Percentiles rank a stretch among this genome's conserved stretches.
phyloP scores from a whole-genome alignment of 495 filamentous ascomycete species.

The Aspergillus ostianus region DNA sequence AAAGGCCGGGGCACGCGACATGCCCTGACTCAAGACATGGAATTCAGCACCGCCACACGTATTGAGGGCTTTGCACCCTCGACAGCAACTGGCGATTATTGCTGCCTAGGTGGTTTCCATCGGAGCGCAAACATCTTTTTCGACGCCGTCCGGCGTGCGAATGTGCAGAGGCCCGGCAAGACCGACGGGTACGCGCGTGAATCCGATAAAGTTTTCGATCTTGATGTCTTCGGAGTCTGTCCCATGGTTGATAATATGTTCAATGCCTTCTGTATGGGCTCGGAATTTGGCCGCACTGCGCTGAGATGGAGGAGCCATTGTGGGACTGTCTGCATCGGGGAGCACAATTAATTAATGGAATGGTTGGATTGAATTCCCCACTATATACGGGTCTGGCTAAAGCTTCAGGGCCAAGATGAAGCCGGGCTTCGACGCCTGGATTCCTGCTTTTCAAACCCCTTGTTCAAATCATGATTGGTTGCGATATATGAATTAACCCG shows the following conservation, averaged over 20 bases:
- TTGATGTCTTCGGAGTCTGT: neutral
- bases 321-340: no score
- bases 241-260: conserved; percentile 3
- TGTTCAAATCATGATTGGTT: neutral
- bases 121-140: conserved; percentile 10
- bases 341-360: no score
- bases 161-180: conserved; percentile 16
- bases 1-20: conserved; percentile 16
- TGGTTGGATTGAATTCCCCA: no score
- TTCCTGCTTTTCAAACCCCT: neutral
- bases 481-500: no score
- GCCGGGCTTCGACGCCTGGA: neutral
- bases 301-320: neutral
- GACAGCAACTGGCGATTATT: conserved; percentile 18
- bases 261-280: neutral
- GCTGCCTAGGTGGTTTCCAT: conserved; percentile 17
- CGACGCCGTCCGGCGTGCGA: neutral
- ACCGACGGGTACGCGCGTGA: conserved; percentile 13
- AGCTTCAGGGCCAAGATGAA: no score
- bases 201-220: conserved; percentile 22
- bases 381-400: no score
- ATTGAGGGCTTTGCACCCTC: conserved; percentile 15
- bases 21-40: conserved; percentile 9
- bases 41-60: conserved; percentile 10
- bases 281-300: neutral